phyloP scores from a whole-genome alignment of 1,284 basidiomycete species.

The Cryptococcus sp. region DNA sequence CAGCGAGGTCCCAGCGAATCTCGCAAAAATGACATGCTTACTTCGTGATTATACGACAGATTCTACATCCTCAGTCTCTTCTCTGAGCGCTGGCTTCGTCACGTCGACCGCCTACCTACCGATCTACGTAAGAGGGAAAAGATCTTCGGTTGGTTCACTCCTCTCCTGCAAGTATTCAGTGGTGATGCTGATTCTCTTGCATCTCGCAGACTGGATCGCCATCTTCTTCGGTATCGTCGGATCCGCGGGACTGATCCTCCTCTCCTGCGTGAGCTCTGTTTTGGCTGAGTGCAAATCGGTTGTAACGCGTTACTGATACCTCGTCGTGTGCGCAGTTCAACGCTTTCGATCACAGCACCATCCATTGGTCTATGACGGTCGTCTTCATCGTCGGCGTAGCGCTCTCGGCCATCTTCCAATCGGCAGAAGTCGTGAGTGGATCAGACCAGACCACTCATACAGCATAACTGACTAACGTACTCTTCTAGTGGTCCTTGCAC shows the following conservation, averaged over 20 bases:
- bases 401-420: conserved; percentile 57
- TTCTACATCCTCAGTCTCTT: conserved; percentile 54
- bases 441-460: not conserved
- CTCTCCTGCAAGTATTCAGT: not conserved
- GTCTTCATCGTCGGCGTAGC: conserved; percentile 57
- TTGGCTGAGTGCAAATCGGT: not conserved
- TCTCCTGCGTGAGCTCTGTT: conserved; percentile 47
- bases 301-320: not conserved
- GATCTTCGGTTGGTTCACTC: conserved; percentile 36
- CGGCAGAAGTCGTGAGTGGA: conserved; percentile 52
- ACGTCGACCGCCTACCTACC: conserved; percentile 56
- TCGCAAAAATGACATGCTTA: not conserved
- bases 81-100: conserved; percentile 56
- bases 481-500: conserved; percentile 46
- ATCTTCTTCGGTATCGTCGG: conserved; percentile 55
- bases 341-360: conserved; percentile 52
- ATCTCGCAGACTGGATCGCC: conserved; percentile 49
- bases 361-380: conserved; percentile 57
- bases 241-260: conserved; percentile 53
- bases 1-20: not conserved
- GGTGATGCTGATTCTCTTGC: conserved; percentile 5
- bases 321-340: conserved; percentile 38
- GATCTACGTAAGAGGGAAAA: conserved; percentile 52
- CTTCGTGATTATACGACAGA: conserved; percentile 1
- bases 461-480: not conserved